These are phyloP conservation scores for Parvularia atlantis DNA, from an alignment of 78 protist species.

Conservation along the genomic window DNA sequence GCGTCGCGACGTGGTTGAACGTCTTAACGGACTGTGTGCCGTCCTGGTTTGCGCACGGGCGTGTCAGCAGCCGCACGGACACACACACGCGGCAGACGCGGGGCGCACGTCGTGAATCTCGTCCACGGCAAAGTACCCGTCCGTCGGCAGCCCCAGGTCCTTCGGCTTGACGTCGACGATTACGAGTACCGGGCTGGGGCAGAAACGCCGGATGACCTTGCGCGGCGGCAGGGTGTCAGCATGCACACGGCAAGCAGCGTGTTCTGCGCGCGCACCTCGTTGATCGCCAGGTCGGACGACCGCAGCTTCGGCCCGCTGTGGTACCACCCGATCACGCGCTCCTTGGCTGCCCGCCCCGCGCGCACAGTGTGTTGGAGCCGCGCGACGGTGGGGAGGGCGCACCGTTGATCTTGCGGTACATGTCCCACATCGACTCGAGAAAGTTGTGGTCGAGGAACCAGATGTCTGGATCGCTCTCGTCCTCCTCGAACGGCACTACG, in stretches of 20 bases:
- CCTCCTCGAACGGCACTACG: slow-evolving; percentile 93
- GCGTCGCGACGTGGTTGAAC: slow-evolving; percentile 80
- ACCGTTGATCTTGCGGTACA: slow-evolving; percentile 89
- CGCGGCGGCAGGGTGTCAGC: too few species aligned
- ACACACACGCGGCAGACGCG: too few species aligned
- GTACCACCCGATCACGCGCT: slow-evolving; percentile 94
- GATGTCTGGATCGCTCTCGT: slow-evolving; percentile 62
- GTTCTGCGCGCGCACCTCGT: slow-evolving; percentile 74
- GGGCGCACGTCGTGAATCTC: slow-evolving; percentile 77
- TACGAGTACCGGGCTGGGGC: background rate
- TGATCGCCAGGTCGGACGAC: slow-evolving; percentile 73
- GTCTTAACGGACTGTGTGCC: slow-evolving; percentile 40
- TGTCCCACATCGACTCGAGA: slow-evolving; percentile 77
- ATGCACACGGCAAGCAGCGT: too few species aligned
- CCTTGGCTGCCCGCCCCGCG: slow-evolving; percentile 79
- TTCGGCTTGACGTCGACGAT: slow-evolving; percentile 30
- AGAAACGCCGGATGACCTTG: too few species aligned
- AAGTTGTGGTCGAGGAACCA: slow-evolving; percentile 92
- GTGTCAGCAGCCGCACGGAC: too few species aligned
- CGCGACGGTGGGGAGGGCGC: background rate
- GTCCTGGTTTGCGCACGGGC: slow-evolving; percentile 26
- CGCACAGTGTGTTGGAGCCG: background rate
- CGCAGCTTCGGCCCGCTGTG: slow-evolving; percentile 91
- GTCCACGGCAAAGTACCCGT: slow-evolving; percentile 76
- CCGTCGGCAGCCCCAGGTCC: slow-evolving; percentile 61